Evolutionary conservation across 140 eudicot genomes (phyloP).

Genomic region (Senecio squalidus): DNA sequence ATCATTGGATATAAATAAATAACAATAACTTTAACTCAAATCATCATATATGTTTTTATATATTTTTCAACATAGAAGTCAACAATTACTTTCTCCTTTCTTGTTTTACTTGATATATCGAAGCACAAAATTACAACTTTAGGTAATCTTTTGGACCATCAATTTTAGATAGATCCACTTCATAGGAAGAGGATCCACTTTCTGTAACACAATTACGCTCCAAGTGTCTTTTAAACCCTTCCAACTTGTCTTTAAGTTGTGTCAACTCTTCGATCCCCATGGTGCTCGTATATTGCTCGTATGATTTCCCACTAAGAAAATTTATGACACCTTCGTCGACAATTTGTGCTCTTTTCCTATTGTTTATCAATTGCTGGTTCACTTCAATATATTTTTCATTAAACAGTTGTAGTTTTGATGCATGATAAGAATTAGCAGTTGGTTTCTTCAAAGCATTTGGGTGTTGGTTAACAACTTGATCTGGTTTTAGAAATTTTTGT

Average conservation of each 20-base stretch:
- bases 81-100: background rate
- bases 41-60: too few relatives aligned
- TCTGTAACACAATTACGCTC: background rate
- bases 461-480: too few relatives aligned
- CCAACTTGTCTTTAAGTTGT: background rate
- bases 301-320: slow-evolving; percentile 6
- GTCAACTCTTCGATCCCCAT: slow-evolving; percentile 8
- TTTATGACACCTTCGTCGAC: background rate
- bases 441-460: background rate
- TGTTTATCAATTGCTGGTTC: background rate
- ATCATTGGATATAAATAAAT: too few relatives aligned
- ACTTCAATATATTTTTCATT: background rate
- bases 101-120: background rate
- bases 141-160: slow-evolving; percentile 6
- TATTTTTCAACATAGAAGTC: background rate
- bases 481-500: background rate
- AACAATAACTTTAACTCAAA: too few relatives aligned
- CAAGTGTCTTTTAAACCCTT: background rate
- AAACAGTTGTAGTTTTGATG: background rate
- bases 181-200: background rate
- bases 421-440: background rate
- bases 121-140: background rate
- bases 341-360: slow-evolving; percentile 1
- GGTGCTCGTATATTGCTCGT: background rate
- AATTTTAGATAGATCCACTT: slow-evolving; percentile 15